Percentiles rank a stretch among this genome's conserved stretches.
phyloP scores from a whole-genome alignment of 495 filamentous ascomycete genomes.

The Penicillium antarcticum region DNA sequence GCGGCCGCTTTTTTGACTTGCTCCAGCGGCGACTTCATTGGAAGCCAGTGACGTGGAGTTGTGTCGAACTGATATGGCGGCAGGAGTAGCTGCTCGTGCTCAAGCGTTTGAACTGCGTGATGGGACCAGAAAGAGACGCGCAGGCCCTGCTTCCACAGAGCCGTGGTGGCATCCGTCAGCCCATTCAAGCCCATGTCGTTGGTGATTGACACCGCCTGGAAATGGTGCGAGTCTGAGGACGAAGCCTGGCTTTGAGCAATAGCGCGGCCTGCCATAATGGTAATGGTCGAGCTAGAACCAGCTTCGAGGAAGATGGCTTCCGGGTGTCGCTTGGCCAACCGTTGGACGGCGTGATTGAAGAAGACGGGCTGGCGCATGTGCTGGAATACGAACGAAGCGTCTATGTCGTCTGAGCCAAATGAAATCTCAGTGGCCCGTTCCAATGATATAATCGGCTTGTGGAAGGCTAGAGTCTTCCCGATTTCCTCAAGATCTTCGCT shows the following conservation, averaged over 20 bases:
- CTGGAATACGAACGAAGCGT: constrained; percentile 38
- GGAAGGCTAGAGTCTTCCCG: too few relatives aligned
- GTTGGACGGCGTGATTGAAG: constrained; percentile 45
- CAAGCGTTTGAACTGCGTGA: constrained; percentile 31
- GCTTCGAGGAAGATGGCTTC: constrained; percentile 48
- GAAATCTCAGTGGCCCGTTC: constrained; percentile 35
- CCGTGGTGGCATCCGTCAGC: constrained; percentile 39
- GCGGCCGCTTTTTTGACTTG: too few relatives aligned
- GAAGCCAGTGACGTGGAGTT: constrained; percentile 39
- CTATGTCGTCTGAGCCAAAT: too few relatives aligned
- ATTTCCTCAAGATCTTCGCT: too few relatives aligned
- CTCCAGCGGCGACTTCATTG: constrained; percentile 15
- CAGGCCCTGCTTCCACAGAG: constrained; percentile 46
- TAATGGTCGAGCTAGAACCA: constrained; percentile 47
- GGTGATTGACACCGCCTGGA: constrained; percentile 44
- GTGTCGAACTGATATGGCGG: constrained; percentile 59
- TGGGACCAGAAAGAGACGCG: constrained; percentile 46
- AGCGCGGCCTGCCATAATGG: constrained; percentile 37
- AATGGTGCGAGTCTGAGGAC: constrained; percentile 17
- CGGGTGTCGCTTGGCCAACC: constrained; percentile 33
- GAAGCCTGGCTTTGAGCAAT: constrained; percentile 6
- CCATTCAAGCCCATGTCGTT: constrained; percentile 19
- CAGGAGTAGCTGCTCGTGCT: constrained; percentile 36
- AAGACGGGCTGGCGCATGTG: constrained; percentile 52
- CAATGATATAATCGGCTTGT: constrained; percentile 26